Base-by-base conservation (phyloP, 2,329 filamentous ascomycete genomes). In the Septoria linicola region DNA sequence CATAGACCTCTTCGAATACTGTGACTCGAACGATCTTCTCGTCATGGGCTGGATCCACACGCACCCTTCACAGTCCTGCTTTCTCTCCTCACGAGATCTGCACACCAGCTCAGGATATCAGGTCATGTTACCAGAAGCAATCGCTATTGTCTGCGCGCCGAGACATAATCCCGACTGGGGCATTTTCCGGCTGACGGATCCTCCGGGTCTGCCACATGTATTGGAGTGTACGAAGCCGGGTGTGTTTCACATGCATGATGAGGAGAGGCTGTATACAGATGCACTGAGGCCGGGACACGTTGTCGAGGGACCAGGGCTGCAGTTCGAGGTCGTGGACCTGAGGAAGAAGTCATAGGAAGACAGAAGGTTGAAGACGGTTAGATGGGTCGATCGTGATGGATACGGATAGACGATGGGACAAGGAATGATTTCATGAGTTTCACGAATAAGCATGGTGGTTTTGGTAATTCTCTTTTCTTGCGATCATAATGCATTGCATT, bases 21-120 rank as follows among this genome's bases (percentile, higher is more conserved):
- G 91, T 66, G 88, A 93, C 62, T 79, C 78, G 4, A 82, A 95
- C 64, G 88, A 95, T 54, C 72, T 97, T 30, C 81, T 96, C 69
- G 83, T 95, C 46, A 79, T 96, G 4, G 92, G 92, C 32, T 99
- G 93, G 93, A 99, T 99, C 55, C 93, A 99, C 68, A 99, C 93
- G 0, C 93, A 99, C 68, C 93, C 93, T 0, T 89, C 87, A 0
- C 93, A 99, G 72, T 95, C 89, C 0, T 99, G 93, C 70, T 99
- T 99, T 69, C 95, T 99, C 88, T 96, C 89, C 67, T 93, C 87
- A 41, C 79, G 92, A 42, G 93, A 99, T 66, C 68, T 97, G 59
- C 93, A 99, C 67, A 99, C 95, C 0, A 92, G 96, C 66, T 85
- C 85, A 2, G 90, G 90, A 8, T 97, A 96, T 68, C 93, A 99